Evolutionary conservation across 1,284 basidiomycete species (phyloP).

Genomic region (Amylostereum areolatum): DNA sequence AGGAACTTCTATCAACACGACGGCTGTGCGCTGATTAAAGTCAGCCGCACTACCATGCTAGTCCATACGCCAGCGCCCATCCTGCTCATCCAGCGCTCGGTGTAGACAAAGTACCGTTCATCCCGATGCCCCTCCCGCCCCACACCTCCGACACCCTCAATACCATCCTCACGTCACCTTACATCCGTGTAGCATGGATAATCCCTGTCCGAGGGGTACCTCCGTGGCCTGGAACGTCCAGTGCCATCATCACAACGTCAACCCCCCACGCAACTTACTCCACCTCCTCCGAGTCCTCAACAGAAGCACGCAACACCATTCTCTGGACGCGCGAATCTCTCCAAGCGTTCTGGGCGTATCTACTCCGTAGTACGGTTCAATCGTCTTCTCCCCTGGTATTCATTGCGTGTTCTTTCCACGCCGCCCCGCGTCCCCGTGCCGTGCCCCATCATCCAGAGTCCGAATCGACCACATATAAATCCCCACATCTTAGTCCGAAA

Average conservation of each 20-base stretch:
- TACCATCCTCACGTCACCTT: slow-evolving; percentile 23
- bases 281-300: slow-evolving; percentile 10
- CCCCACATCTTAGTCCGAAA: no score
- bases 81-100: slow-evolving; percentile 9
- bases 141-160: slow-evolving; percentile 26
- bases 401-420: slow-evolving; percentile 48
- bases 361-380: slow-evolving; percentile 32
- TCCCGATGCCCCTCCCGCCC: slow-evolving; percentile 36
- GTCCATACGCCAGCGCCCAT: slow-evolving; percentile 13
- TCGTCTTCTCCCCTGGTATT: slow-evolving; percentile 33
- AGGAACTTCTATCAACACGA: neutral
- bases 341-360: slow-evolving; percentile 46
- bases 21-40: neutral
- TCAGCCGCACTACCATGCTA: neutral
- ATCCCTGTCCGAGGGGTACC: slow-evolving; percentile 52
- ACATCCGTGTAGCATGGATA: slow-evolving; percentile 51
- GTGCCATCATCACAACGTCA: slow-evolving; percentile 33
- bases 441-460: no score
- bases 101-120: slow-evolving; percentile 14
- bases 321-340: slow-evolving; percentile 46
- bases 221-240: slow-evolving; percentile 44
- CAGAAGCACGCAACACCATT: slow-evolving; percentile 21
- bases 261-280: slow-evolving; percentile 13
- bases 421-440: slow-evolving; percentile 16
- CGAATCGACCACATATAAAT: no score